phyloP scores from a whole-genome alignment of 768 basidiomycete genomes.

The Cubamyces lactineus region DNA sequence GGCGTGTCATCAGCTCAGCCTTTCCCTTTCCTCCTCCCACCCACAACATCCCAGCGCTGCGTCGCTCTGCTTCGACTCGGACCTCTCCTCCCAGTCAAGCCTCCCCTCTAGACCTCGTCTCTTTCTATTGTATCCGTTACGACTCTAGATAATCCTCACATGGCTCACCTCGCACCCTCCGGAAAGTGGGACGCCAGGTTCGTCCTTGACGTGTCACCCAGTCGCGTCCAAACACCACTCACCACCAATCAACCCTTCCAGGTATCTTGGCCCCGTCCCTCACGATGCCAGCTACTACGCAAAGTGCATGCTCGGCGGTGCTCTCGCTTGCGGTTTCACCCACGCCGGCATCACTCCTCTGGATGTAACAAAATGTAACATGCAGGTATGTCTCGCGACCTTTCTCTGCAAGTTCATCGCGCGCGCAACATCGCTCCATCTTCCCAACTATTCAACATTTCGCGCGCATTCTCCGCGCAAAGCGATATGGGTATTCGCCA shows the following conservation, averaged over 20 bases:
- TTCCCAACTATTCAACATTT: no score
- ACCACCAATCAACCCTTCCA: constrained; percentile 32
- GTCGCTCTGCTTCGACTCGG: constrained; percentile 30
- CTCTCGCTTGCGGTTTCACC: constrained; percentile 84
- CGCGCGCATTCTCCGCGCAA: no score
- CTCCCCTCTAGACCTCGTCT: constrained; percentile 24
- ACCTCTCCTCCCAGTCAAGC: constrained; percentile 39
- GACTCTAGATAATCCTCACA: constrained; percentile 36
- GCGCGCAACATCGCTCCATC: neutral
- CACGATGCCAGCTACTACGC: constrained; percentile 78
- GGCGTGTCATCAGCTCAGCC: constrained; percentile 11
- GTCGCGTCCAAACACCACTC: neutral
- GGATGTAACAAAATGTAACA: constrained; percentile 90
- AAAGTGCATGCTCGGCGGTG: constrained; percentile 89
- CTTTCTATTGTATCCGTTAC: constrained; percentile 37
- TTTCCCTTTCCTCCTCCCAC: constrained; percentile 20
- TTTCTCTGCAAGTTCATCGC: neutral
- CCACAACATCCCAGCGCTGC: constrained; percentile 34
- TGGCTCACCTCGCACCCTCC: constrained; percentile 54
- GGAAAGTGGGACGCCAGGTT: constrained; percentile 81
- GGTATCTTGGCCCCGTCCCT: constrained; percentile 71
- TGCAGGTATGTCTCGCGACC: constrained; percentile 61
- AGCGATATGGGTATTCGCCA: no score
- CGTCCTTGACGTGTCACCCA: constrained; percentile 20
- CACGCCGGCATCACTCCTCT: constrained; percentile 88